Conservation (phyloP, 495 filamentous ascomycete species). For the Cetradonia linearis region DNA sequence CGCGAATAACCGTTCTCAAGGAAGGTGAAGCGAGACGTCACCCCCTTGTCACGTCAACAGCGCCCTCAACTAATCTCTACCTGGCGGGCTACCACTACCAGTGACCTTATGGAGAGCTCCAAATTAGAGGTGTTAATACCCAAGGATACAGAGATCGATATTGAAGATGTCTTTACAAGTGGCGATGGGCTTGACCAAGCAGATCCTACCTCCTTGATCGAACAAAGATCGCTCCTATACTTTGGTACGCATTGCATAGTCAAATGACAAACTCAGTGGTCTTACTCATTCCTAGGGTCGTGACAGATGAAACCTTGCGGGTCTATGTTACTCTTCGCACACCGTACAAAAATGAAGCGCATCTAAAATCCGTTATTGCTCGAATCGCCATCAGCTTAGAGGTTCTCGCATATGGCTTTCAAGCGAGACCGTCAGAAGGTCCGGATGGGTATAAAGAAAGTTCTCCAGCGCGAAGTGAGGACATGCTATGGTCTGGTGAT, state of each 20-base stretch:
- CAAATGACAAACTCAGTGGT: constrained; percentile 27
- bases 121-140: constrained; percentile 73
- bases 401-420: constrained; percentile 56
- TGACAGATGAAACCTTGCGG: constrained; percentile 65
- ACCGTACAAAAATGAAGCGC: constrained; percentile 48
- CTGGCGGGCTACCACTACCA: neutral
- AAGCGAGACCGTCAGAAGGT: constrained; percentile 34
- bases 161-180: constrained; percentile 49
- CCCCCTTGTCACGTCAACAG: neutral
- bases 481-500: constrained; percentile 54
- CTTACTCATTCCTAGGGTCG: constrained; percentile 53
- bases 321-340: constrained; percentile 64
- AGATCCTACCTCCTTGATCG: constrained; percentile 39
- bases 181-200: constrained; percentile 38
- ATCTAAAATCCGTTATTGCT: constrained; percentile 49
- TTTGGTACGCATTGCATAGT: constrained; percentile 51
- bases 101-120: constrained; percentile 60
- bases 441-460: constrained; percentile 19
- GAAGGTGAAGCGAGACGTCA: constrained; percentile 10
- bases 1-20: constrained; percentile 3
- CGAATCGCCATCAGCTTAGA: constrained; percentile 60
- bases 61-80: no score
- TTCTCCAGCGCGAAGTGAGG: constrained; percentile 39
- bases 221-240: constrained; percentile 46
- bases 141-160: constrained; percentile 51